phyloP scores from a whole-genome alignment of 2,329 filamentous ascomycete species.

The Sphaerulina musiva region DNA sequence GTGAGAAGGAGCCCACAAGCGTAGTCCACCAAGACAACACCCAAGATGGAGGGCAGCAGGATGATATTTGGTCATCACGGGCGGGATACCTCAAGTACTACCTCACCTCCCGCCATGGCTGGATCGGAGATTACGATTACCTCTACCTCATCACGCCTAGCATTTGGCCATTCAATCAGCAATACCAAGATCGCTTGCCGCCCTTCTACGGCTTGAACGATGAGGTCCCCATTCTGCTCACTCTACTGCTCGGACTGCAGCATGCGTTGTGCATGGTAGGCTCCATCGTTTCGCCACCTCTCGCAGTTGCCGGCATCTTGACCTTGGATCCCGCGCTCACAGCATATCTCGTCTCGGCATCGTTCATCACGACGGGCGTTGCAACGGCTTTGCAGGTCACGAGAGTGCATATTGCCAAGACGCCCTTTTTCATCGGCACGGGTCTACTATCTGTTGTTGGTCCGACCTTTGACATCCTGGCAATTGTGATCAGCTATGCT shows the following conservation, averaged over 20 bases:
- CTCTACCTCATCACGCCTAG: slow-evolving; percentile 13
- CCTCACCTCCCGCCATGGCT: slow-evolving; percentile 6
- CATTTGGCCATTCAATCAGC: slow-evolving; percentile 9
- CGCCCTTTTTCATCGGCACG: slow-evolving; percentile 11
- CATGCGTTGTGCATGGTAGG: slow-evolving; percentile 12
- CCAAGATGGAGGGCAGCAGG: neutral
- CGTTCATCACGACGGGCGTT: slow-evolving; percentile 11
- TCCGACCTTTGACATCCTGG: slow-evolving; percentile 11
- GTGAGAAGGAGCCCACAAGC: neutral
- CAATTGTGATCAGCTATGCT: slow-evolving; percentile 4
- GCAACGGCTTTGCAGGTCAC: slow-evolving; percentile 11
- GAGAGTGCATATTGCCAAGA: slow-evolving; percentile 5
- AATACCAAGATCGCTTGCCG: slow-evolving; percentile 1
- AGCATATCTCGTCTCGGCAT: slow-evolving; percentile 10
- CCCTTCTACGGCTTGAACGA: slow-evolving; percentile 12
- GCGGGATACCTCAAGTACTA: neutral
- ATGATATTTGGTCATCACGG: neutral
- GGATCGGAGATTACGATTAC: slow-evolving; percentile 12
- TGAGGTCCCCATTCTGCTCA: slow-evolving; percentile 11
- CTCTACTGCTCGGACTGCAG: slow-evolving; percentile 9
- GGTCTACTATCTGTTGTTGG: slow-evolving; percentile 9
- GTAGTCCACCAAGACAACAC: neutral
- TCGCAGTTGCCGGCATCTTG: slow-evolving; percentile 8
- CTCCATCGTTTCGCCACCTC: slow-evolving; percentile 8
- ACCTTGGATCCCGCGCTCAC: slow-evolving; percentile 2